phyloP scores from a whole-genome alignment of 306 rosid species.

The Fagus crenata region DNA sequence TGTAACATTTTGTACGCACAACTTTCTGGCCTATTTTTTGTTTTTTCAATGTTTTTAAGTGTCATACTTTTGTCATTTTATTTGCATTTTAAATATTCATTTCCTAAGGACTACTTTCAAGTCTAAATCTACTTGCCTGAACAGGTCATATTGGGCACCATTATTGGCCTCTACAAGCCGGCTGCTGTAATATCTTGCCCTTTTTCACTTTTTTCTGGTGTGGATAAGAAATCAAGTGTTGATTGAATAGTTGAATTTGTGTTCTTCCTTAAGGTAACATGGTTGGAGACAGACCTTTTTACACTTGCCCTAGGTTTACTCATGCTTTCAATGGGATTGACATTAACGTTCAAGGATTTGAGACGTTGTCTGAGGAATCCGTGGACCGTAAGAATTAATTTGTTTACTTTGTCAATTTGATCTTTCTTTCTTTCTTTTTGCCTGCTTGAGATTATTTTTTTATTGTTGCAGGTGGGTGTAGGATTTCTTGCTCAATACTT shows the following conservation, averaged over 20 bases:
- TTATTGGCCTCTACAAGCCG: conserved; percentile 82
- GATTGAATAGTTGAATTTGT: conserved; percentile 28
- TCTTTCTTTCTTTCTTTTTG: neutral
- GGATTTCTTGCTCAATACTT: conserved; percentile 96
- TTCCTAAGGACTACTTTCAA: conserved; percentile 24
- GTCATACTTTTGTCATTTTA: neutral
- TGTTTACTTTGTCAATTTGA: neutral
- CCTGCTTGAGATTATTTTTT: conserved; percentile 28
- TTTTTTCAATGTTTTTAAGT: conserved; percentile 10
- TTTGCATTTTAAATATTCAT: conserved; percentile 19
- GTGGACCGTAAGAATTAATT: conserved; percentile 63
- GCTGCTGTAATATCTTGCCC: conserved; percentile 57
- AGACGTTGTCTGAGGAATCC: conserved; percentile 86
- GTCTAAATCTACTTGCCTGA: conserved; percentile 33
- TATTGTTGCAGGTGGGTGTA: conserved; percentile 78
- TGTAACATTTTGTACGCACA: neutral
- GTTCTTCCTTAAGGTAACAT: conserved; percentile 67
- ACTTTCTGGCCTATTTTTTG: conserved; percentile 1
- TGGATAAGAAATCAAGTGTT: conserved; percentile 33
- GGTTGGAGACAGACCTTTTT: conserved; percentile 90
- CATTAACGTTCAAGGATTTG: conserved; percentile 91
- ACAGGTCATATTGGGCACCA: conserved; percentile 80
- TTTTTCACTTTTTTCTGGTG: conserved; percentile 22
- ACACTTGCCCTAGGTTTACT: conserved; percentile 89
- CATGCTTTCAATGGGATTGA: conserved; percentile 96